These are phyloP conservation scores for Rhodotorula sp. DNA, from an alignment of 1,284 basidiomycete species.

Conservation along the genomic window DNA sequence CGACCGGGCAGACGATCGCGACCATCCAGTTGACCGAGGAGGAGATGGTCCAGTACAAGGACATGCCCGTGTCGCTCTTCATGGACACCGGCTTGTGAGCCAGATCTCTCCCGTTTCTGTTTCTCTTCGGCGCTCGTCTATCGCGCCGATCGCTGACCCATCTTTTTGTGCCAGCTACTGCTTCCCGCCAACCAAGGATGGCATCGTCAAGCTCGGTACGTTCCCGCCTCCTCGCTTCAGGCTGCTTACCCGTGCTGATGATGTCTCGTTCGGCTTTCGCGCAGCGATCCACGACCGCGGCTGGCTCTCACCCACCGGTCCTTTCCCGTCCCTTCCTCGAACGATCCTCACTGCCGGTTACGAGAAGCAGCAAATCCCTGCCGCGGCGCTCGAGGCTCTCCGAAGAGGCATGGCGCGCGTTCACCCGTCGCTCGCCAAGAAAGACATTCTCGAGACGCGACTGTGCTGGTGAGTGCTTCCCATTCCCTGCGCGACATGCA, in stretches of 20 bases:
- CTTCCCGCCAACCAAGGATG: conserved; percentile 26
- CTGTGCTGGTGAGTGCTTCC: conserved; percentile 31
- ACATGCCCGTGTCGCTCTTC: conserved; percentile 31
- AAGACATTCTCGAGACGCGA: conserved; percentile 19
- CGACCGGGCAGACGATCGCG: conserved; percentile 35
- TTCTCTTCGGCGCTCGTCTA: no score
- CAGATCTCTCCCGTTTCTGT: background rate
- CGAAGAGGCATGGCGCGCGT: conserved; percentile 9
- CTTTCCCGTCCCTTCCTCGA: conserved; percentile 31
- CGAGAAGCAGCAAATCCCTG: conserved; percentile 31
- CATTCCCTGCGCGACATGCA: no score
- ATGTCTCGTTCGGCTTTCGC: background rate
- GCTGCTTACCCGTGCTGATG: no score
- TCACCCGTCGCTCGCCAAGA: conserved; percentile 24
- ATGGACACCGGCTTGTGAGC: conserved; percentile 35
- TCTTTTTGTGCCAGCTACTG: conserved; percentile 10
- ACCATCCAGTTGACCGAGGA: conserved; percentile 25
- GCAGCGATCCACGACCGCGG: conserved; percentile 38
- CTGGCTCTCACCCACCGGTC: conserved; percentile 26
- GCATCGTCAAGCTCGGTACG: conserved; percentile 26
- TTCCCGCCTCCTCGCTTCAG: no score
- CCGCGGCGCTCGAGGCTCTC: conserved; percentile 9
- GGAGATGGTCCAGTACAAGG: conserved; percentile 20
- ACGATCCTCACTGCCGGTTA: conserved; percentile 24
- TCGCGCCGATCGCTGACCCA: background rate